These are phyloP conservation scores for Trypanosoma congolense DNA, from an alignment of 208 protist genomes.

Conservation along the genomic window DNA sequence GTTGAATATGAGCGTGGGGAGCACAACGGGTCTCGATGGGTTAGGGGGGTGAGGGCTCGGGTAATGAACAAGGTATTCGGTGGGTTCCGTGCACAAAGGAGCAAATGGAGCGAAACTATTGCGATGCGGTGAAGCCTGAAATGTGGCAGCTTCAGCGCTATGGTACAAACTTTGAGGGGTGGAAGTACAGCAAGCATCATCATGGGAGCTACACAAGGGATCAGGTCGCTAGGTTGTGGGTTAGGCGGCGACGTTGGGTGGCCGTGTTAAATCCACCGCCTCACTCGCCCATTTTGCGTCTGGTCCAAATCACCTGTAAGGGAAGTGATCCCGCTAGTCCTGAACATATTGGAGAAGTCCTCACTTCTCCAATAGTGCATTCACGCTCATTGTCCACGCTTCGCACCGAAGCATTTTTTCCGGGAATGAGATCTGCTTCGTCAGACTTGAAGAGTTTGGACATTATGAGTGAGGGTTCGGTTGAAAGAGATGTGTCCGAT, in stretches of 20 bases:
- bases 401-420: too few relatives aligned
- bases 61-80: conserved; percentile 37
- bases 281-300: conserved; percentile 42
- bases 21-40: conserved; percentile 4
- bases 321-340: too few relatives aligned
- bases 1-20: conserved; percentile 73
- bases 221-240: conserved; percentile 27
- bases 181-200: conserved; percentile 72
- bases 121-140: conserved; percentile 15
- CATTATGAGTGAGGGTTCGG: neutral
- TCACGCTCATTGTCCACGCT: too few relatives aligned
- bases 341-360: too few relatives aligned
- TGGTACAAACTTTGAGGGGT: conserved; percentile 69
- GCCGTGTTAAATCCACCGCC: conserved; percentile 43
- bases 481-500: neutral
- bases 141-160: conserved; percentile 60
- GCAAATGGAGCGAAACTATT: conserved; percentile 18
- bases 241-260: conserved; percentile 74
- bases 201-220: conserved; percentile 54
- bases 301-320: conserved; percentile 12
- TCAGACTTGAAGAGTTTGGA: neutral
- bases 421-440: neutral
- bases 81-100: conserved; percentile 67
- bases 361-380: neutral
- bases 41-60: neutral